These are phyloP conservation scores for Exophiala sp. DNA, from an alignment of 2,329 filamentous ascomycete genomes.

Conservation along the genomic window DNA sequence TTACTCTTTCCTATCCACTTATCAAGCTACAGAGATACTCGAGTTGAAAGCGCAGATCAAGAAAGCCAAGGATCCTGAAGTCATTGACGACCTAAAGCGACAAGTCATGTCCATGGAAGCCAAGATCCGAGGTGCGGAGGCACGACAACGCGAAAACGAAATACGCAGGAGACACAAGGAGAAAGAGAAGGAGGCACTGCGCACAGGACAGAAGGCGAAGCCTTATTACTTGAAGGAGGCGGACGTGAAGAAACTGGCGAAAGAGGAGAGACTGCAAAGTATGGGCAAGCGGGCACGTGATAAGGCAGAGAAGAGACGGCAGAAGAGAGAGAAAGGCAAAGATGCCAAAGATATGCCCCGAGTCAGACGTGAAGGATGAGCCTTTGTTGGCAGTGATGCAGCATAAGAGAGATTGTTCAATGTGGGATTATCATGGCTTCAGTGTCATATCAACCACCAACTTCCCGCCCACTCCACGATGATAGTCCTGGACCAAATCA, in stretches of 20 bases:
- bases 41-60: slow-evolving; percentile 64
- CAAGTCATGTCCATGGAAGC: slow-evolving; percentile 73
- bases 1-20: slow-evolving; percentile 83
- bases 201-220: slow-evolving; percentile 69
- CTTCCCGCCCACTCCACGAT: slow-evolving; percentile 43
- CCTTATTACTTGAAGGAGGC: slow-evolving; percentile 91
- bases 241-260: slow-evolving; percentile 80
- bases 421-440: slow-evolving; percentile 7
- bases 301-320: slow-evolving; percentile 73
- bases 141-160: slow-evolving; percentile 63
- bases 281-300: slow-evolving; percentile 84
- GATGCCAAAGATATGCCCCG: slow-evolving; percentile 71
- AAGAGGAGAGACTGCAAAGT: slow-evolving; percentile 70
- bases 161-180: slow-evolving; percentile 69
- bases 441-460: slow-evolving; percentile 38
- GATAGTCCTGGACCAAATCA: slow-evolving; percentile 36
- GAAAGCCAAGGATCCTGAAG: slow-evolving; percentile 57
- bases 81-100: slow-evolving; percentile 65
- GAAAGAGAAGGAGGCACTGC: slow-evolving; percentile 76
- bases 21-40: slow-evolving; percentile 75
- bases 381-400: background rate
- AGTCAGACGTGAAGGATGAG: slow-evolving; percentile 22
- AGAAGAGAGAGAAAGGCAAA: slow-evolving; percentile 82
- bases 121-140: slow-evolving; percentile 62
- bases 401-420: background rate